A percentile compares a stretch with the other conserved stretches of the same genome.
phyloP scores from a whole-genome alignment of 176 grass and related monocot genomes.

The Bromus sterilis region DNA sequence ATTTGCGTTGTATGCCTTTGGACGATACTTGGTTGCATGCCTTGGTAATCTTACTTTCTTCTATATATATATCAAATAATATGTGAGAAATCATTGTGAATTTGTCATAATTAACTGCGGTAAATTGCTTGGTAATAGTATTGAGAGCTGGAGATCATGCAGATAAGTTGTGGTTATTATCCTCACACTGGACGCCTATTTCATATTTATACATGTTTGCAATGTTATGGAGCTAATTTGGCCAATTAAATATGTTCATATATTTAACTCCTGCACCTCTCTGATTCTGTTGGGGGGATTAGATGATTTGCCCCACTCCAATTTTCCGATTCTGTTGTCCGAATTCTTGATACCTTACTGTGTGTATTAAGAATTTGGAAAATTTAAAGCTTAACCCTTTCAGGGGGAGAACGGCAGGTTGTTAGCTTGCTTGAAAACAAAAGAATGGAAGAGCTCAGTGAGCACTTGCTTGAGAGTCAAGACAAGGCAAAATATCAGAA shows the following conservation, averaged over 20 bases:
- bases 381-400: not conserved
- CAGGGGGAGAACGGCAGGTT: conserved; percentile 74
- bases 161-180: not conserved
- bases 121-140: not conserved
- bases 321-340: not conserved
- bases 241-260: not conserved
- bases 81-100: not conserved
- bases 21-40: conserved; percentile 79
- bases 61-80: not conserved
- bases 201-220: not conserved
- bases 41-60: conserved; percentile 44
- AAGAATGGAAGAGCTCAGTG: conserved; percentile 44
- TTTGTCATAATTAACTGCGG: not conserved
- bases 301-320: too few relatives aligned
- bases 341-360: not conserved
- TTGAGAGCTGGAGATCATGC: not conserved
- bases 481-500: conserved; percentile 18
- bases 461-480: conserved; percentile 47
- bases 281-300: not conserved
- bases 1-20: conserved; percentile 87
- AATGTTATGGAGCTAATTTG: not conserved
- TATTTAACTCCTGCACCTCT: not conserved
- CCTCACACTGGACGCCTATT: not conserved
- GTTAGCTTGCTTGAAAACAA: conserved; percentile 56
- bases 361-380: not conserved